phyloP scores from a whole-genome alignment of 2,329 filamentous ascomycete species.

The Beauveria rudraprayagi region DNA sequence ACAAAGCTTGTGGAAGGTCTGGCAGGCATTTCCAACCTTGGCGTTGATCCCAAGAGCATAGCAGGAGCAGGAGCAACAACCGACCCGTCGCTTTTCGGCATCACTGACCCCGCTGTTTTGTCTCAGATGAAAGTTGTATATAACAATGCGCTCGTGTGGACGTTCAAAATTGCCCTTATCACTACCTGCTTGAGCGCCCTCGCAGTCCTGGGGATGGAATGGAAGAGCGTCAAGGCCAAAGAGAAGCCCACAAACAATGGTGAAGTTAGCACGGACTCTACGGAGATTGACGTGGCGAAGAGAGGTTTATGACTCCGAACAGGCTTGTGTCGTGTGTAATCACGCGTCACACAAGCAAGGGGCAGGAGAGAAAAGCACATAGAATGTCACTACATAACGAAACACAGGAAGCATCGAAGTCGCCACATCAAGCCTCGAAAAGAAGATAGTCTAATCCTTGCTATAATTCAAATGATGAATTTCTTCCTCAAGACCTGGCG shows the following conservation, averaged over 20 bases:
- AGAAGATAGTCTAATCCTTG: no score
- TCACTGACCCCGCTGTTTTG: background rate
- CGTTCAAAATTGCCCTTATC: background rate
- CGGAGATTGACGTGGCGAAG: no score
- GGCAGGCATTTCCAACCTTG: background rate
- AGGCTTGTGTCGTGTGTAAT: no score
- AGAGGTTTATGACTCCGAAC: no score
- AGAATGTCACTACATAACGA: no score
- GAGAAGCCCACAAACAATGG: background rate
- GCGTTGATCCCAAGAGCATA: background rate
- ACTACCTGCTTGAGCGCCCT: background rate
- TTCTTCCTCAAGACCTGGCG: no score
- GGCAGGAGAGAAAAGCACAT: no score
- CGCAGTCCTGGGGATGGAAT: background rate
- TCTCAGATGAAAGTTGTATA: background rate
- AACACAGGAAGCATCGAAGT: no score
- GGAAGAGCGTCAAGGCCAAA: background rate
- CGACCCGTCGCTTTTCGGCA: background rate
- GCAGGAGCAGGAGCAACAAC: background rate
- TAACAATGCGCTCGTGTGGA: background rate
- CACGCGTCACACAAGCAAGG: no score
- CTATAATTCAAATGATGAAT: no score
- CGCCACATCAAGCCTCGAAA: no score
- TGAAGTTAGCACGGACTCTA: background rate
- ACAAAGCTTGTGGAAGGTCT: background rate